These are phyloP conservation scores for Hibiscus mutabilis DNA, from an alignment of 345 rosid genomes.

Conservation along the genomic window DNA sequence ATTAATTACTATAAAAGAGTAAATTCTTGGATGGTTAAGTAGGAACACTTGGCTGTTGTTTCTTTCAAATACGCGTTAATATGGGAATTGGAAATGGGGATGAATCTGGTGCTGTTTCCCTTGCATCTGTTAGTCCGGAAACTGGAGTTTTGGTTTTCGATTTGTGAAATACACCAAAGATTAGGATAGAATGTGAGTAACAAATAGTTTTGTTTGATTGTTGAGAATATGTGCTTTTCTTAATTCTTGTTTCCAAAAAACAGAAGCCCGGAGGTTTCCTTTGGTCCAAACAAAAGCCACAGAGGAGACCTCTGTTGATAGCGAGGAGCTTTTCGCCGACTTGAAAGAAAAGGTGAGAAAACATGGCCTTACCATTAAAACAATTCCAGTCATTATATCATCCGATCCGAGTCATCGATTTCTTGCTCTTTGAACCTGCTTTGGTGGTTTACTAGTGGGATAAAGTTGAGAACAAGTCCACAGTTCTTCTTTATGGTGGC, in stretches of 20 bases:
- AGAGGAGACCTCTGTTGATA: slow-evolving; percentile 54
- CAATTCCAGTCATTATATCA: too few species aligned
- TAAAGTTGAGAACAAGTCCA: slow-evolving; percentile 89
- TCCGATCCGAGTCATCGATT: not conserved
- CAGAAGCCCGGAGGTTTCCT: slow-evolving; percentile 48
- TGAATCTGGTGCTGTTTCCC: not conserved
- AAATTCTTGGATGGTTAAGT: not conserved
- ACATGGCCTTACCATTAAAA: not conserved
- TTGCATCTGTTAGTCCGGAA: not conserved
- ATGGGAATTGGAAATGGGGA: not conserved
- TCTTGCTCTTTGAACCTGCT: too few species aligned
- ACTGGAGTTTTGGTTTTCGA: not conserved
- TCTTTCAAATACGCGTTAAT: not conserved
- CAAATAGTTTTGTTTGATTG: not conserved
- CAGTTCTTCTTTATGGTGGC: slow-evolving; percentile 83
- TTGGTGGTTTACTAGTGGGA: slow-evolving; percentile 61
- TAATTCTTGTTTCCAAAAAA: slow-evolving; percentile 9
- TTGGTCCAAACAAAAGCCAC: slow-evolving; percentile 54
- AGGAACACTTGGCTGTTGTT: too few species aligned
- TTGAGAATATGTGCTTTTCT: not conserved
- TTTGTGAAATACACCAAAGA: not conserved
- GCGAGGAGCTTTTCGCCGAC: slow-evolving; percentile 66
- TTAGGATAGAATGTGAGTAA: too few species aligned
- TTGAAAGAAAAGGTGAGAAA: slow-evolving; percentile 78
- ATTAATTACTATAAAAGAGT: not conserved